These are phyloP conservation scores for Mesotaenium endlicherianum DNA, from an alignment of 139 green algal genomes.

Conservation along the genomic window DNA sequence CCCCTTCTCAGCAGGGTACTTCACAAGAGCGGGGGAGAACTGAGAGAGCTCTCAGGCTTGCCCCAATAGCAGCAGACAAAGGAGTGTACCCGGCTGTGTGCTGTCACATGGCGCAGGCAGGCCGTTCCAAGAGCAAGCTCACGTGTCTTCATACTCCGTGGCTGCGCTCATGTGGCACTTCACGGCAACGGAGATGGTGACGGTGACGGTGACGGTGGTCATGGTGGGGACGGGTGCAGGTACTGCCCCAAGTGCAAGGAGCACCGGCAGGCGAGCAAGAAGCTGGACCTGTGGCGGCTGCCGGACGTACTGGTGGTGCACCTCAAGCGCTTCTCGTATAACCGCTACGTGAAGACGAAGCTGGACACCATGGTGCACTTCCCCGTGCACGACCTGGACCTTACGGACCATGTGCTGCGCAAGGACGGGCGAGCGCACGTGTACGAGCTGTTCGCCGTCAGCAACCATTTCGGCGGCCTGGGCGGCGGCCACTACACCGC, in stretches of 20 bases:
- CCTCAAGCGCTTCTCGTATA: slow-evolving; percentile 92
- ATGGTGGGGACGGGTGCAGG: too few species aligned
- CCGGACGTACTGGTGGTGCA: slow-evolving; percentile 92
- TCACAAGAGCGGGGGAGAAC: too few species aligned
- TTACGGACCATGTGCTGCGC: slow-evolving; percentile 54
- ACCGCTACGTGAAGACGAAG: slow-evolving; percentile 71
- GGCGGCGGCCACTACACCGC: slow-evolving; percentile 97
- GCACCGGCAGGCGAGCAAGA: slow-evolving; percentile 80
- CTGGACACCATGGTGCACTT: slow-evolving; percentile 78
- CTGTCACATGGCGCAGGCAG: too few species aligned
- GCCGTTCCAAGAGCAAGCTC: too few species aligned
- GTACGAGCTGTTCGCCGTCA: slow-evolving; percentile 90
- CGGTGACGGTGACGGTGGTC: too few species aligned
- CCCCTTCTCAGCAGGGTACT: too few species aligned
- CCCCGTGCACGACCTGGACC: slow-evolving; percentile 75
- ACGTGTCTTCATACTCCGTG: too few species aligned
- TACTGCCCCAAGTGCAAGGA: slow-evolving; percentile 86
- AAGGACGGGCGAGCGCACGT: slow-evolving; percentile 43
- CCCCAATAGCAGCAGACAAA: too few species aligned
- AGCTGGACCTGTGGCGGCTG: slow-evolving; percentile 86
- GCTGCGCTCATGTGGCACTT: too few species aligned
- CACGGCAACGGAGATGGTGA: too few species aligned
- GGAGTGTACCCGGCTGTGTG: too few species aligned
- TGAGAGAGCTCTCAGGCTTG: too few species aligned
- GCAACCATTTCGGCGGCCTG: slow-evolving; percentile 88